phyloP scores from a whole-genome alignment of 179 eudicot genomes.

The Amaranthus tricolor region DNA sequence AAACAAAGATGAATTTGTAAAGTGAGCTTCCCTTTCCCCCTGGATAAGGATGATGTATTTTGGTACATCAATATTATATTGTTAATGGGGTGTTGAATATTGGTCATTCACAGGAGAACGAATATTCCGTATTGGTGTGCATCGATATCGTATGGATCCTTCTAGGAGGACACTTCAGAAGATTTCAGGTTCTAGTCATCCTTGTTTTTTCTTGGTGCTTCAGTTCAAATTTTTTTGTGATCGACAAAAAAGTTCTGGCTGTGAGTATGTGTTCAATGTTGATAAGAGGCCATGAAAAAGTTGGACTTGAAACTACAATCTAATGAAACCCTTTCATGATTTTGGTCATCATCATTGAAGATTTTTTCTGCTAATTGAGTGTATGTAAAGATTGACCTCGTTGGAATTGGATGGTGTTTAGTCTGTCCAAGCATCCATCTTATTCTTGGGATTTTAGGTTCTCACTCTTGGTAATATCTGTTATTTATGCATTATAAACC shows the following conservation, averaged over 20 bases:
- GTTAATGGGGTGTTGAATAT: conserved; percentile 8
- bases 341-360: not conserved
- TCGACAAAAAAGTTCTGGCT: conserved; percentile 3
- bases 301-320: not conserved
- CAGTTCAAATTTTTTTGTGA: not conserved
- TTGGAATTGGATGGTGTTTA: not conserved
- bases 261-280: not conserved
- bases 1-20: not conserved
- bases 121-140: conserved; percentile 70
- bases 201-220: not conserved
- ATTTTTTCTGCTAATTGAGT: not conserved
- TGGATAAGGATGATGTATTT: not conserved
- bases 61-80: not conserved
- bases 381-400: not conserved
- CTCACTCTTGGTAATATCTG: not conserved
- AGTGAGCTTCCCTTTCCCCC: not conserved
- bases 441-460: too few relatives aligned
- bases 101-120: conserved; percentile 60
- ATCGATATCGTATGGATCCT: conserved; percentile 80
- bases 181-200: conserved; percentile 52
- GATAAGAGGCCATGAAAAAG: not conserved
- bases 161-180: conserved; percentile 73
- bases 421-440: too few relatives aligned
- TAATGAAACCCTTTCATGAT: not conserved
- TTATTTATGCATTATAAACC: not conserved